These are phyloP conservation scores for Coriaria nepalensis DNA, from an alignment of 306 rosid genomes.

Conservation along the genomic window DNA sequence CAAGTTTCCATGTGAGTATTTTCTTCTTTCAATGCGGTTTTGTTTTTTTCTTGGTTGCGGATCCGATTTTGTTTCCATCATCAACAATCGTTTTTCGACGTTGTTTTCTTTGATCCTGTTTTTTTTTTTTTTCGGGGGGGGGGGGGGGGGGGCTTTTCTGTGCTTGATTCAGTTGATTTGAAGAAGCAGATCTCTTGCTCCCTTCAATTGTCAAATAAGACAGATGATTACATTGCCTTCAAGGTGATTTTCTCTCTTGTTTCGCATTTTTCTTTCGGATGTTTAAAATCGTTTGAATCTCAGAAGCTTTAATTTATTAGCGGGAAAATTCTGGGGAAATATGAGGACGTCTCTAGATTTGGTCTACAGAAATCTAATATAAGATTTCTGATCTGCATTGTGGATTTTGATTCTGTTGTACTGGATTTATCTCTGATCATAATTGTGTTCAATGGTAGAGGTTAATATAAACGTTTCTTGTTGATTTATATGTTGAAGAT, in stretches of 20 bases:
- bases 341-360: too few species aligned
- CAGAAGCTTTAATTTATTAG: background rate
- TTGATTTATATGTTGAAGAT: constrained; percentile 11
- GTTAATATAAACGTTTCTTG: background rate
- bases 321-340: background rate
- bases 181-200: constrained; percentile 90
- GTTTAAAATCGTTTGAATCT: background rate
- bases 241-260: constrained; percentile 36
- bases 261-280: background rate
- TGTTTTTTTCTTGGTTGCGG: constrained; percentile 2
- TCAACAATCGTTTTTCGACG: constrained; percentile 12
- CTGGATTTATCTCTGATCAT: background rate
- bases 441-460: too few species aligned
- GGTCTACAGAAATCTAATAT: too few species aligned
- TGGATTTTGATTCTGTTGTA: too few species aligned
- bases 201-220: constrained; percentile 72
- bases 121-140: background rate
- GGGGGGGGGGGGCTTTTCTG: too few species aligned
- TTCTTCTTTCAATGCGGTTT: background rate
- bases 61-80: constrained; percentile 21
- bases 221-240: constrained; percentile 73
- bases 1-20: constrained; percentile 53
- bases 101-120: constrained; percentile 5
- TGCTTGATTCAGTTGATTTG: constrained; percentile 48
- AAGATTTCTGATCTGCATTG: too few species aligned